phyloP scores from a whole-genome alignment of 495 filamentous ascomycete genomes.

The Penicillium goetzii region DNA sequence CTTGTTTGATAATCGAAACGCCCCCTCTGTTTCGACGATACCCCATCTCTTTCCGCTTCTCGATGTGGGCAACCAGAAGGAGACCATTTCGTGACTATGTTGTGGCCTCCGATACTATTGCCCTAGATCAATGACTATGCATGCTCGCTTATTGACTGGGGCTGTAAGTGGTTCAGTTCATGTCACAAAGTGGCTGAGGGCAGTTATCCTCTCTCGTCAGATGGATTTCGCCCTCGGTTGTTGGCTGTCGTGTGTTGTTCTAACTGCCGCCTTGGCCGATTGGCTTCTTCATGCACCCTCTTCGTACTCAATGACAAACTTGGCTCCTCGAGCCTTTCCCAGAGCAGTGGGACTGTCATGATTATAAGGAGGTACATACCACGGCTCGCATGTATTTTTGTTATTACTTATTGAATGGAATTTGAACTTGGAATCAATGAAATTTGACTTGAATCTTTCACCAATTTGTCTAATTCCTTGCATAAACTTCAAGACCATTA shows the following conservation, averaged over 20 bases:
- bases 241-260: constrained; percentile 36
- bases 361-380: constrained; percentile 61
- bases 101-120: constrained; percentile 88
- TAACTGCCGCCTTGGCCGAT: constrained; percentile 17
- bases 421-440: background rate
- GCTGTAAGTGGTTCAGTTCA: constrained; percentile 26
- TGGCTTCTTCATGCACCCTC: constrained; percentile 27
- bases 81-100: constrained; percentile 61
- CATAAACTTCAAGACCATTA: background rate
- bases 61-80: constrained; percentile 85
- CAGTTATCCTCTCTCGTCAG: constrained; percentile 44
- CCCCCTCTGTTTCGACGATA: constrained; percentile 20
- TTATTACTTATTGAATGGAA: constrained; percentile 8
- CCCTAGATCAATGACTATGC: constrained; percentile 62
- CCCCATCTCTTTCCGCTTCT: background rate
- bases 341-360: constrained; percentile 57
- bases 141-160: constrained; percentile 29
- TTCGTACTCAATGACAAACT: constrained; percentile 36
- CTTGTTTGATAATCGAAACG: background rate
- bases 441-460: background rate
- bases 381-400: background rate
- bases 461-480: background rate
- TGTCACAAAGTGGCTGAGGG: constrained; percentile 21
- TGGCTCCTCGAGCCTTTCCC: constrained; percentile 47
- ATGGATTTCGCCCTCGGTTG: constrained; percentile 55